Percentiles rank a stretch among this genome's conserved stretches.
phyloP scores from a whole-genome alignment of 2,329 filamentous ascomycete species.

The Dactylellina cionopaga region DNA sequence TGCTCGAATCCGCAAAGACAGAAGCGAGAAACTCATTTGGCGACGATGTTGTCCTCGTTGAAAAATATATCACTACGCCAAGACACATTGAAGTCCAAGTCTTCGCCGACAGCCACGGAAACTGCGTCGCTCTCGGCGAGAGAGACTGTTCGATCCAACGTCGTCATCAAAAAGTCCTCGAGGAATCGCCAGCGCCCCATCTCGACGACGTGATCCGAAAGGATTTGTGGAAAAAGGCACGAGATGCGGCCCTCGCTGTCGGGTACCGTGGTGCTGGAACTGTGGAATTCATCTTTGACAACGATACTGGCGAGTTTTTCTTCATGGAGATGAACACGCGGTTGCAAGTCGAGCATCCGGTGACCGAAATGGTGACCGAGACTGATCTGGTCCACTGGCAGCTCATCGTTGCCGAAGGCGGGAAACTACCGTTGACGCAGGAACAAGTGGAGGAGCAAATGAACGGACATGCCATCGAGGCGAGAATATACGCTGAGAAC shows the following conservation, averaged over 20 bases:
- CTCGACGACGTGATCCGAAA: conserved; percentile 69
- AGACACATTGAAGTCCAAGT: conserved; percentile 91
- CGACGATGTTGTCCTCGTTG: conserved; percentile 83
- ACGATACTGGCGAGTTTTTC: conserved; percentile 81
- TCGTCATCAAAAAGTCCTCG: conserved; percentile 88
- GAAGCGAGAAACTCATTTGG: conserved; percentile 83
- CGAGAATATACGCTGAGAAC: conserved; percentile 95
- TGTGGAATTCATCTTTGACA: conserved; percentile 89
- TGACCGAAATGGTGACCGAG: conserved; percentile 81
- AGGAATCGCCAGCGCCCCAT: conserved; percentile 83
- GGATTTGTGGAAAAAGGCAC: conserved; percentile 73
- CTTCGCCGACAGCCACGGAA: conserved; percentile 82
- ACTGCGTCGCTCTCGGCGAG: conserved; percentile 85
- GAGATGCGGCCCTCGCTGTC: conserved; percentile 76
- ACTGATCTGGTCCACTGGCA: conserved; percentile 94
- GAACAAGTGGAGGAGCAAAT: conserved; percentile 76
- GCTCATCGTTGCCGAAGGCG: conserved; percentile 81
- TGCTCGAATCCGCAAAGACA: conserved; percentile 77
- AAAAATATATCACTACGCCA: conserved; percentile 80
- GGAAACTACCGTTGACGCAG: conserved; percentile 73
- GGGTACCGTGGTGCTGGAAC: conserved; percentile 91
- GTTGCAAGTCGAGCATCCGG: conserved; percentile 95
- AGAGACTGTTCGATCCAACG: conserved; percentile 88
- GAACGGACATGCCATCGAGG: conserved; percentile 89
- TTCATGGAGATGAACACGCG: conserved; percentile 84